Percentiles rank a stretch among this genome's conserved stretches.
phyloP scores from a whole-genome alignment of 2,329 filamentous ascomycete species.

The Fusarium pseudocircinatum region DNA sequence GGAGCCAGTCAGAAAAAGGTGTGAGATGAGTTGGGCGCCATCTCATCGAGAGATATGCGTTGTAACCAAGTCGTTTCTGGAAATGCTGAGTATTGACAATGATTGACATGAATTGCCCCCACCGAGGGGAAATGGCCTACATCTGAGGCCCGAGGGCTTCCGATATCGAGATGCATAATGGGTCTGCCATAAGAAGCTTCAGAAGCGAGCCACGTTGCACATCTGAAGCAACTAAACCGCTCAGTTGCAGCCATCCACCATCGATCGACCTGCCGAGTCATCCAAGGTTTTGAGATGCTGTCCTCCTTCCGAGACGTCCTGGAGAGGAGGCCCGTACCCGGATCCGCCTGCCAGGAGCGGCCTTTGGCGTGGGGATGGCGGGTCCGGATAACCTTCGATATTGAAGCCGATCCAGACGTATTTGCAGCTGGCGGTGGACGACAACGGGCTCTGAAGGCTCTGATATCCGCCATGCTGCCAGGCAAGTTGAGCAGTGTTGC shows the following conservation, averaged over 20 bases:
- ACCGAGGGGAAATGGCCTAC: constrained; percentile 24
- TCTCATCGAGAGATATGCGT: constrained; percentile 6
- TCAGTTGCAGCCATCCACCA: constrained; percentile 40
- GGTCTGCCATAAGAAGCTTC: constrained; percentile 41
- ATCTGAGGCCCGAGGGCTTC: constrained; percentile 42
- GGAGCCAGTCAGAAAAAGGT: constrained; percentile 8
- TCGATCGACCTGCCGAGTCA: constrained; percentile 27
- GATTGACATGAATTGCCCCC: constrained; percentile 35
- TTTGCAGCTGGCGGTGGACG: constrained; percentile 24
- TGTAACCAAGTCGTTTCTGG: constrained; percentile 15
- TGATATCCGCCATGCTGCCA: neutral
- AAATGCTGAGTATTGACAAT: constrained; percentile 28
- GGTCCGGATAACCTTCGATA: constrained; percentile 16
- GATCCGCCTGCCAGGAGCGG: constrained; percentile 29
- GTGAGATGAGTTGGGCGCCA: constrained; percentile 17
- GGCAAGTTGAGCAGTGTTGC: neutral
- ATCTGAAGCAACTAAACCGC: constrained; percentile 44
- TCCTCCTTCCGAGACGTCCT: constrained; percentile 23
- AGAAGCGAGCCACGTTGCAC: constrained; percentile 51
- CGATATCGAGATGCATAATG: constrained; percentile 44
- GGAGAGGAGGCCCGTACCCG: constrained; percentile 34
- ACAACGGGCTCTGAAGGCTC: neutral
- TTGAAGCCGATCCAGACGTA: constrained; percentile 5
- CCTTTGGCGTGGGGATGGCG: constrained; percentile 34
- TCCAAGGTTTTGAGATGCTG: constrained; percentile 33